Percentiles rank a stretch among this genome's conserved stretches.
phyloP scores from a whole-genome alignment of 179 eudicot species.

The Sideroxylon spinosum region DNA sequence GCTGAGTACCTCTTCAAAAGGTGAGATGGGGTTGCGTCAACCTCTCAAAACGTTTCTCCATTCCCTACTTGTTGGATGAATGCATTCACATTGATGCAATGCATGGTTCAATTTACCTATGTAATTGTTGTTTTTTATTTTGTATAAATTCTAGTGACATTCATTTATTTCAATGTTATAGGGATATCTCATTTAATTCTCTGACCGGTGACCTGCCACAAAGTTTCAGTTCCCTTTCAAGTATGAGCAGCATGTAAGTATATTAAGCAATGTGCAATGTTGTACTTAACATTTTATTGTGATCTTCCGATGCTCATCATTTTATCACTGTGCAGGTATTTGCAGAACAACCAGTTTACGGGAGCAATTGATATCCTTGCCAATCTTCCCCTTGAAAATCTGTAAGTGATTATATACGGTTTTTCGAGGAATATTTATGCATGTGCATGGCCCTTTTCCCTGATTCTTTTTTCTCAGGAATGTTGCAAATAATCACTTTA shows the following conservation, averaged over 20 bases:
- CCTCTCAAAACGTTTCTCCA: background rate
- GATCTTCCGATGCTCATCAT: background rate
- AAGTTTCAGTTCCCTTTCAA: slow-evolving; percentile 62
- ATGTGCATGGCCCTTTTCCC: background rate
- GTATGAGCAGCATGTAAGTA: slow-evolving; percentile 73
- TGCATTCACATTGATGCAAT: background rate
- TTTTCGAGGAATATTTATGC: background rate
- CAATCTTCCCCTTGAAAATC: slow-evolving; percentile 60
- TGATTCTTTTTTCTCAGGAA: slow-evolving; percentile 40
- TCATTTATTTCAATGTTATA: slow-evolving; percentile 28
- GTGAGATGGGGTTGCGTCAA: background rate
- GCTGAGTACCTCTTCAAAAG: background rate
- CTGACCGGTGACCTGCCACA: slow-evolving; percentile 72
- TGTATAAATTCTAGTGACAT: background rate
- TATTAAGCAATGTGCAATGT: background rate
- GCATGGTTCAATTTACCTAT: background rate
- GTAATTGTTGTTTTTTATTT: slow-evolving; percentile 10
- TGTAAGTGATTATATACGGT: slow-evolving; percentile 47
- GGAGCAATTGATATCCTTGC: slow-evolving; percentile 71
- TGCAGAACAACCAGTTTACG: slow-evolving; percentile 86
- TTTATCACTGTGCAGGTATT: slow-evolving; percentile 41
- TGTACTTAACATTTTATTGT: background rate
- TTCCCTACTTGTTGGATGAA: background rate
- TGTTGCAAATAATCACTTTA: slow-evolving; percentile 78
- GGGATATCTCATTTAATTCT: slow-evolving; percentile 81